phyloP scores from a whole-genome alignment of 2,329 filamentous ascomycete genomes.

The Coniochaeta ligniaria region DNA sequence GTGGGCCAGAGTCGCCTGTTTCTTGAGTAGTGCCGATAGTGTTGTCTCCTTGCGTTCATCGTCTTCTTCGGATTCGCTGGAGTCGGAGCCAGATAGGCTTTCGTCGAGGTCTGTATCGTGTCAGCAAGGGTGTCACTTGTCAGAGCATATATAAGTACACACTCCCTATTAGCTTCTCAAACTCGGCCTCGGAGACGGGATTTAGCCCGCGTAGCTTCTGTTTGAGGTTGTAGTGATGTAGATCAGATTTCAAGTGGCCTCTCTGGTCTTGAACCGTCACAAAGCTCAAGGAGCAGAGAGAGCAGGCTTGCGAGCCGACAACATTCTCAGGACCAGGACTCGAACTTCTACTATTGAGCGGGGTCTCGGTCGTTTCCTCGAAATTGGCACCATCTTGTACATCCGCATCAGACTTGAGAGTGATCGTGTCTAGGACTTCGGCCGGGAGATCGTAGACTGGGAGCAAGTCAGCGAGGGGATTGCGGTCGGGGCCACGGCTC shows the following conservation, averaged over 20 bases:
- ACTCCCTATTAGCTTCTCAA: conserved; percentile 70
- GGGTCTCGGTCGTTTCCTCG: conserved; percentile 9
- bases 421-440: conserved; percentile 63
- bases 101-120: conserved; percentile 62
- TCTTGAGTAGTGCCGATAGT: conserved; percentile 71
- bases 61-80: conserved; percentile 63
- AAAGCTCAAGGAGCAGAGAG: conserved; percentile 70
- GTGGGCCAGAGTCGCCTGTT: conserved; percentile 67
- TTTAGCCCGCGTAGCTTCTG: conserved; percentile 71
- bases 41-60: conserved; percentile 59
- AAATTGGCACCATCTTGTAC: conserved; percentile 4
- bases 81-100: conserved; percentile 83
- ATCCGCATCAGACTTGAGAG: conserved; percentile 42
- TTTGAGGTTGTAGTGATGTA: conserved; percentile 92
- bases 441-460: conserved; percentile 76
- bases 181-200: conserved; percentile 72
- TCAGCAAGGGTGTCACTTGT: neutral
- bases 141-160: neutral
- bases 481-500: neutral
- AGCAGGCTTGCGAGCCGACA: conserved; percentile 67
- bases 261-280: conserved; percentile 71
- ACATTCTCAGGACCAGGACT: conserved; percentile 19
- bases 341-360: conserved; percentile 11
- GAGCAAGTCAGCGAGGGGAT: neutral
- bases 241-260: conserved; percentile 79